Evolutionary conservation across 257 asterid genomes (phyloP).

Genomic region (Rauvolfia tetraphylla): DNA sequence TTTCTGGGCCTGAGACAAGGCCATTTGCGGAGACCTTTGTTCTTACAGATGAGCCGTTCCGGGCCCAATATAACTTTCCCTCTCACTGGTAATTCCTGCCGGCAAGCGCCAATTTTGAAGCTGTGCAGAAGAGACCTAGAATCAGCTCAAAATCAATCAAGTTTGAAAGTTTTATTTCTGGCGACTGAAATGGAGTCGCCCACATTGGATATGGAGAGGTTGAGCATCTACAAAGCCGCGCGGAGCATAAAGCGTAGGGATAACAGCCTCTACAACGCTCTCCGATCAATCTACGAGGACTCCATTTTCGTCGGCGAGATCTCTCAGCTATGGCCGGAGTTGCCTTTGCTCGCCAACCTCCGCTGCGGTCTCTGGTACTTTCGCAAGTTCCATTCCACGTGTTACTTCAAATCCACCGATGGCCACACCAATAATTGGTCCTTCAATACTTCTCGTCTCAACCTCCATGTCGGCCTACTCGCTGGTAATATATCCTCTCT

Average conservation of each 20-base stretch:
- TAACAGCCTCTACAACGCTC: conserved; percentile 71
- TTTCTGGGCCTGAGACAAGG: too few relatives aligned
- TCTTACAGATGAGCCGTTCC: background rate
- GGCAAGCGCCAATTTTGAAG: too few relatives aligned
- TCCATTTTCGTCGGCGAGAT: conserved; percentile 88
- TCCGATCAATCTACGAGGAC: conserved; percentile 89
- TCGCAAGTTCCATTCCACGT: conserved; percentile 49
- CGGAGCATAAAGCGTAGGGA: conserved; percentile 72
- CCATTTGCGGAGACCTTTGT: too few relatives aligned
- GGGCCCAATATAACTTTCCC: background rate
- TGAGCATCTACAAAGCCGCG: conserved; percentile 62
- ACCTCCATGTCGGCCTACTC: conserved; percentile 79
- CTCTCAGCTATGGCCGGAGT: conserved; percentile 82
- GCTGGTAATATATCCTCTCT: conserved; percentile 46
- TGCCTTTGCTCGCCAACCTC: conserved; percentile 87
- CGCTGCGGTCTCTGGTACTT: conserved; percentile 97
- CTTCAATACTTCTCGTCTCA: conserved; percentile 84
- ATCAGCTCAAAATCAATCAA: background rate
- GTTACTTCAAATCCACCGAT: conserved; percentile 97
- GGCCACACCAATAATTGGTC: conserved; percentile 94
- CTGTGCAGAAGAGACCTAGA: conserved; percentile 4
- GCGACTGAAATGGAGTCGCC: conserved; percentile 34
- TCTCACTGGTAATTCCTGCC: background rate
- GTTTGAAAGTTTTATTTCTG: background rate
- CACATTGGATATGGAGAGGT: conserved; percentile 25